Base-by-base conservation (phyloP, 768 basidiomycete genomes). In the Leucocoprinus birnbaumii region DNA sequence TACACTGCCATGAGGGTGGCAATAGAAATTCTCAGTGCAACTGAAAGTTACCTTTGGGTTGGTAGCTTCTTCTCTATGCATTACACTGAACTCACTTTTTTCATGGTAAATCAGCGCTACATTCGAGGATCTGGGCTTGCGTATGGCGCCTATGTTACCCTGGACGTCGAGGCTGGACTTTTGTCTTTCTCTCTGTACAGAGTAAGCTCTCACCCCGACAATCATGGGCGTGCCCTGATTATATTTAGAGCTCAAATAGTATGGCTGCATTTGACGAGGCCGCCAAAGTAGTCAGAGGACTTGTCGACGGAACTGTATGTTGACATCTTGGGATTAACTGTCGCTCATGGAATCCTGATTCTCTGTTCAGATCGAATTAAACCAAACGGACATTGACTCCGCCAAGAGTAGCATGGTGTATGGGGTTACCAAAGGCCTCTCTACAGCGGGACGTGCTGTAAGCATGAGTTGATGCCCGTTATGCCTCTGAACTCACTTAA, bases 21-120 rank as follows among this genome's bases (percentile, higher is more conserved):
- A 3, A 71, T 85, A 2, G 90, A 95, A 61, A 84, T 94, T 14
- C 74, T 99, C 48, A 97, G 97, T 61, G 95, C 93, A 11, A 85
- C 92, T 9, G 97, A 98, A 73, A 90, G 92, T 60, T 97, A 87
- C 67, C 82, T 98, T 54, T 98, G 96, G 96, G 91, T 92, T 51
- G 25, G 63, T 27, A 1, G 31, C 6, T 31, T 31, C 40, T 18
- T n/a, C 13, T 35, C 8, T 41, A 34, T 14, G 2, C 6, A 37
- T 11, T 41, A 11, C 18, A 48, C 42, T 42, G 34, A 18, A n/a
- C 37, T 26, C 35, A 68, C 57, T 31, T 18, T 35, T 8, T 42
- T 21, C 40, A 37, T 26, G 48, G 53, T 41, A n/a, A 16, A 48
- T n/a, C 54, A 91, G 89, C 83, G 87, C 22, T 89, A 87, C 58